Base-by-base conservation (phyloP, 2,329 filamentous ascomycete species). In the Pseudogymnoascus sp. region DNA sequence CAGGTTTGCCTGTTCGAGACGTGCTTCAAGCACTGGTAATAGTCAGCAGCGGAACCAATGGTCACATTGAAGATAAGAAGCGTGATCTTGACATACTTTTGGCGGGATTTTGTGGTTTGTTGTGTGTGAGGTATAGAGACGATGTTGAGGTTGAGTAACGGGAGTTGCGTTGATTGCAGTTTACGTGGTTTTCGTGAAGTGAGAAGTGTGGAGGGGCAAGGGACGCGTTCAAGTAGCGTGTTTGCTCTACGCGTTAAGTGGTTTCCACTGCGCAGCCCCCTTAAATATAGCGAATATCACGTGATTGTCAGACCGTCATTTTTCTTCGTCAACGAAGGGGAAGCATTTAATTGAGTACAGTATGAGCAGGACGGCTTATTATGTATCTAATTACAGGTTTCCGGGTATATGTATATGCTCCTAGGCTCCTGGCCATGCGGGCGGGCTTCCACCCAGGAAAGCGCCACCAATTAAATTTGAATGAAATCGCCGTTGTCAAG, bases 1-100 rank as follows among this genome's bases (percentile, higher is more conserved):
- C 76, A 96, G 83, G 73, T 86, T 83, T 66, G 95, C 93, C 83
- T 97, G 92, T 76, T 94, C 90, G 78, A 99, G 85, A 79, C 92
- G 90, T 85, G 94, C 94, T 85, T 99, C 94, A 81, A 99, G 87
- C 93, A 97, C 72, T 74, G 49, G 39, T 33, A 12, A 60, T 10
- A 21, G 61, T 37, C 6, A 61, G 60, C 41, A 55, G 37, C 7
- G 37, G 35, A 33, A 33, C 21, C 23, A 52, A 49, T 43, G 4
- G 39, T 35, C 10, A 58, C 35, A 60, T 26, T 41, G 33, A 26
- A 39, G 29, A 10, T 55, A 33, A 33, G 10, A n/a, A 33, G 29
- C 12, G n/a, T 55, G 49, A 33, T 55, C n/a, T 33, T 33, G 23
- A 60, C 58, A 12, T 60, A 60, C 58, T 60, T 35, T 60, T 60